A percentile compares a stretch with the other conserved stretches of the same genome.
phyloP scores from a whole-genome alignment of 2,329 filamentous ascomycete species.

The Parastagonospora avenae region DNA sequence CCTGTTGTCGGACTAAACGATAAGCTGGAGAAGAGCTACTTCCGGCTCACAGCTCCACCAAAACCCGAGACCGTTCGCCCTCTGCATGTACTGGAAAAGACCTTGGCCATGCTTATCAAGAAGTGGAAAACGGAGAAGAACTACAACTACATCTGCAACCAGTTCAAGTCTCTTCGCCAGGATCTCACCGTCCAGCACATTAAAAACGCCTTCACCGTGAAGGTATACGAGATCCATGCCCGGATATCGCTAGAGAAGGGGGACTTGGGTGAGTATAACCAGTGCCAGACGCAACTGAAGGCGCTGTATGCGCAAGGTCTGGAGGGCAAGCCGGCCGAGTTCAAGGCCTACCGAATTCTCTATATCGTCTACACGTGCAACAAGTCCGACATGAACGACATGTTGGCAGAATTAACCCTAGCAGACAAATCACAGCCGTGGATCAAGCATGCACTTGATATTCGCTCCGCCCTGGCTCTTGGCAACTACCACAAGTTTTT shows the following conservation, averaged over 20 bases:
- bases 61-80: constrained; percentile 89
- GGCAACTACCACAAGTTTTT: constrained; percentile 99
- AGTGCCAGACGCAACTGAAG: constrained; percentile 97
- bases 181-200: constrained; percentile 98
- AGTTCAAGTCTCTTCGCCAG: constrained; percentile 98
- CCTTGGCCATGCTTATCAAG: constrained; percentile 85
- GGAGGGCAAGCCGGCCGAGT: constrained; percentile 90
- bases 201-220: constrained; percentile 94
- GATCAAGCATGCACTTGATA: constrained; percentile 81
- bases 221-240: constrained; percentile 96
- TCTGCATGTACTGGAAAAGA: constrained; percentile 76
- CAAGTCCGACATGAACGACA: constrained; percentile 96
- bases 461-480: constrained; percentile 87
- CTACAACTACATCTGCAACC: constrained; percentile 97
- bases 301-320: constrained; percentile 86
- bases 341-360: constrained; percentile 98
- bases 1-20: constrained; percentile 87
- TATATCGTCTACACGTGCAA: constrained; percentile 99
- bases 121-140: constrained; percentile 95
- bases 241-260: constrained; percentile 97
- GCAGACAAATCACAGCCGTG: constrained; percentile 92
- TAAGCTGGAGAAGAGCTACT: constrained; percentile 88
- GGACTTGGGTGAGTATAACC: constrained; percentile 99
- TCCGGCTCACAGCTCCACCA: constrained; percentile 88
- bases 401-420: constrained; percentile 97